These are phyloP conservation scores for Spencermartinsiella europaea DNA, from an alignment of 805 yeast genomes.

Conservation along the genomic window DNA sequence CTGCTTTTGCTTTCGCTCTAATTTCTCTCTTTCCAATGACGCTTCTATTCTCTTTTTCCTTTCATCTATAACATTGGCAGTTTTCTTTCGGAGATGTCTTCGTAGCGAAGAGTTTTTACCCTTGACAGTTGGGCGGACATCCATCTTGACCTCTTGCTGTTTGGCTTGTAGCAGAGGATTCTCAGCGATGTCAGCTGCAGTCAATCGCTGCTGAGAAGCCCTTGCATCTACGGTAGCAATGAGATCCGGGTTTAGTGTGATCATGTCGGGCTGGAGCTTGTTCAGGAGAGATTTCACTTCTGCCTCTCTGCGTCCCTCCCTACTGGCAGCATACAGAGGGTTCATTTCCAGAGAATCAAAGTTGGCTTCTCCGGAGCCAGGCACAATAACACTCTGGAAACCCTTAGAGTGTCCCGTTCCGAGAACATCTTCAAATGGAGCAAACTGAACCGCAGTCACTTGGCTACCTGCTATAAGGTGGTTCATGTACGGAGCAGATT, in stretches of 20 bases:
- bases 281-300: constrained; percentile 84
- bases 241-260: constrained; percentile 79
- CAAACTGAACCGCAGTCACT: constrained; percentile 62
- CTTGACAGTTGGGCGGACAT: constrained; percentile 61
- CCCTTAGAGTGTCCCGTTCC: constrained; percentile 83
- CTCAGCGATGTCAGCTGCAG: constrained; percentile 30
- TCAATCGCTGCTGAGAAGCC: constrained; percentile 57
- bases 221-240: constrained; percentile 80
- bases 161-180: constrained; percentile 26
- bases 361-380: constrained; percentile 98
- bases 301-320: constrained; percentile 86
- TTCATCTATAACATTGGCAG: constrained; percentile 79
- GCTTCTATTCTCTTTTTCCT: constrained; percentile 72
- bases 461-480: constrained; percentile 78
- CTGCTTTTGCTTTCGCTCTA: constrained; percentile 43
- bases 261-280: constrained; percentile 89
- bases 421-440: constrained; percentile 94
- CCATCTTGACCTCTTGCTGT: constrained; percentile 47
- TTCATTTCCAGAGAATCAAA: constrained; percentile 88
- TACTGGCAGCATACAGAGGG: constrained; percentile 88
- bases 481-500: constrained; percentile 84
- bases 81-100: constrained; percentile 74
- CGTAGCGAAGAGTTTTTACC: constrained; percentile 83
- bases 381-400: constrained; percentile 78
- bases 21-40: constrained; percentile 70